Base-by-base conservation (phyloP, 495 filamentous ascomycete genomes). In the Letharia lupina region DNA sequence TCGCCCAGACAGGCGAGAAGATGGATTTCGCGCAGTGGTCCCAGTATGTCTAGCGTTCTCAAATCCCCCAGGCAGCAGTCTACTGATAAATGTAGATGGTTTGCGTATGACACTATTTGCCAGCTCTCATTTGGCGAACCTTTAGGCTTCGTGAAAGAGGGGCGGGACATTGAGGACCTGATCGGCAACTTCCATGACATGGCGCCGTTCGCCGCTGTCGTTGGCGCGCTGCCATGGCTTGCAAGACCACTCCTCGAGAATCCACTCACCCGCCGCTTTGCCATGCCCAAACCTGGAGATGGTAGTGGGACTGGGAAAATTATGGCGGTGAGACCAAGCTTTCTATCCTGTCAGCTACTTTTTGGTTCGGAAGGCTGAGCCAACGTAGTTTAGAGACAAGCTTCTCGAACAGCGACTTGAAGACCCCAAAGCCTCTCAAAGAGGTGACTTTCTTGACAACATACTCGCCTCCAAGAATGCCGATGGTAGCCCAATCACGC, bases 41-140 rank as follows among this genome's bases (percentile, higher is more conserved):
- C 54, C 75, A 79, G 77, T 81, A 73, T 67, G 77, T 58, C 35
- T 37, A 16, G 35, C 60, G 42, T n/a, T 54, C 40, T 50, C 18
- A 48, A 40, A 20, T 66, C 65, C 18, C 31, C 20, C 60, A 20
- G 11, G n/a, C 16, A 35, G 33, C 41, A 31, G 23, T 62, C 16
- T n/a, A n/a, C 12, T 62, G 28, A 64, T 41, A n/a, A 9, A 20
- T 45, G 28, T 47, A 78, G 76, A 3, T 82, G 75, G 62, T 81
- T 84, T 70, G 83, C 84, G 9, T 83, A 88, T 68, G 88, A 90
- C 68, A 79, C 86, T 3, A 85, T 90, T 64, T 82, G 81, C 15
- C 82, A 88, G 67, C 76, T 89, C 44, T 84, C 82, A 12, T 87
- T 87, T 70, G 86, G 86, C 16, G 75, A 80, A 42, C 79, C 86